These are phyloP conservation scores for Schizophyllum commune DNA, from an alignment of 1,284 basidiomycete species.

Conservation along the genomic window DNA sequence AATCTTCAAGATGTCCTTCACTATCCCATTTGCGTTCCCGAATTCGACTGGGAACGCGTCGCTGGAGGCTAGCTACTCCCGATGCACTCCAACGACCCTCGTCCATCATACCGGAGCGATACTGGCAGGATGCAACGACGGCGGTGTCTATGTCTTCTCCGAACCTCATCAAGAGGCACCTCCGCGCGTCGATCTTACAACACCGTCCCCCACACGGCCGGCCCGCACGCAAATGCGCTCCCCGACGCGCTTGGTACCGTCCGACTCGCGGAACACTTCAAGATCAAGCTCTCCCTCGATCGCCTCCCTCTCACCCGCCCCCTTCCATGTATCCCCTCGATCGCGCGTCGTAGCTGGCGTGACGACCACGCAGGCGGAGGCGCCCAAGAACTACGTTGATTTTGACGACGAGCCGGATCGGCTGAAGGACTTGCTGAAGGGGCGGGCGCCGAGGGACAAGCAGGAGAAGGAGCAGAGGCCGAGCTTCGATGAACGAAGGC, in stretches of 20 bases:
- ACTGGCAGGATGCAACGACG: constrained; percentile 21
- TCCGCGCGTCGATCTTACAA: constrained; percentile 1
- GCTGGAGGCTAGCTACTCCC: constrained; percentile 1
- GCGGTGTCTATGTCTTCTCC: constrained; percentile 29
- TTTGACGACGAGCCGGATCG: constrained; percentile 71
- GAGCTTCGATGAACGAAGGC: constrained; percentile 8
- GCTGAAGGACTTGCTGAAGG: constrained; percentile 62
- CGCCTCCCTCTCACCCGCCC: constrained; percentile 21
- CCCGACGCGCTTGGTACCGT: constrained; percentile 16
- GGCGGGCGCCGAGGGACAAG: constrained; percentile 37
- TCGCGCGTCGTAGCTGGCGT: constrained; percentile 61
- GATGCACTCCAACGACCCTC: not conserved
- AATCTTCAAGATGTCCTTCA: not conserved
- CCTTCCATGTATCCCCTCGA: constrained; percentile 32
- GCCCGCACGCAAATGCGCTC: constrained; percentile 8
- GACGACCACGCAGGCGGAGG: constrained; percentile 58
- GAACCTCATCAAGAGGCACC: constrained; percentile 7
- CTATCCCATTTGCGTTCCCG: not conserved
- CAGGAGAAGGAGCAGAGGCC: constrained; percentile 12
- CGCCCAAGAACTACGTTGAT: constrained; percentile 68
- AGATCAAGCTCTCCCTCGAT: constrained; percentile 28
- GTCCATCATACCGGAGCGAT: not conserved
- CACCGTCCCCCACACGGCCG: constrained; percentile 11
- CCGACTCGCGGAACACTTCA: constrained; percentile 16
- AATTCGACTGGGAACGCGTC: not conserved